These are phyloP conservation scores for Plectosphaerella plurivora DNA, from an alignment of 2,329 filamentous ascomycete genomes.

Conservation along the genomic window DNA sequence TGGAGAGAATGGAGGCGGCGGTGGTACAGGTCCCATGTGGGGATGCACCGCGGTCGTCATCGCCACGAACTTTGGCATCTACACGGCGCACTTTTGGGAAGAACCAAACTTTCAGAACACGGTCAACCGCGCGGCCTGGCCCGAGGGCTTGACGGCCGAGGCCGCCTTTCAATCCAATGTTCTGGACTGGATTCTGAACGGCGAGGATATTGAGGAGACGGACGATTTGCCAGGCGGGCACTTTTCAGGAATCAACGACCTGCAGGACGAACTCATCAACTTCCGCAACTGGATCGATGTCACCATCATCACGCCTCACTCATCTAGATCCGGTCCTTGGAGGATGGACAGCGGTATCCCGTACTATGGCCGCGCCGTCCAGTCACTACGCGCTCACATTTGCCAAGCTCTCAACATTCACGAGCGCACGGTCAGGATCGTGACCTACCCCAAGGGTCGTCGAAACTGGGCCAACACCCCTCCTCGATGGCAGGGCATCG, in stretches of 20 bases:
- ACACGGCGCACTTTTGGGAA: neutral
- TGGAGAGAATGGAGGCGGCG: neutral
- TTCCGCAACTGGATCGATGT: neutral
- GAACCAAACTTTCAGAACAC: neutral
- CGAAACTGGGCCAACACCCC: neutral
- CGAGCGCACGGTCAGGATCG: neutral
- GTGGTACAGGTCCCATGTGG: neutral
- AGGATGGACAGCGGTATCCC: neutral
- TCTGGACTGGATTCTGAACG: neutral
- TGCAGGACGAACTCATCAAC: neutral
- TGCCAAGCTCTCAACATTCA: neutral
- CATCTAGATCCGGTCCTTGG: neutral
- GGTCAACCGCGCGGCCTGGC: neutral
- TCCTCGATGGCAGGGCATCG: neutral
- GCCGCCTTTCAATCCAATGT: neutral
- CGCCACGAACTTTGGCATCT: neutral
- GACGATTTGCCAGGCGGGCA: neutral
- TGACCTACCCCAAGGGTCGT: neutral
- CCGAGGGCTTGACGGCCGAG: neutral
- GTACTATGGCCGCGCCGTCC: neutral
- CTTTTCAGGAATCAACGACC: neutral
- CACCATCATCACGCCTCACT: neutral
- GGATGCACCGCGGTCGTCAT: neutral
- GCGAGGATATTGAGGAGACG: neutral
- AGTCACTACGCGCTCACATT: neutral